These are phyloP conservation scores for Akanthomyces lecanii DNA, from an alignment of 2,329 filamentous ascomycete genomes.

Conservation along the genomic window DNA sequence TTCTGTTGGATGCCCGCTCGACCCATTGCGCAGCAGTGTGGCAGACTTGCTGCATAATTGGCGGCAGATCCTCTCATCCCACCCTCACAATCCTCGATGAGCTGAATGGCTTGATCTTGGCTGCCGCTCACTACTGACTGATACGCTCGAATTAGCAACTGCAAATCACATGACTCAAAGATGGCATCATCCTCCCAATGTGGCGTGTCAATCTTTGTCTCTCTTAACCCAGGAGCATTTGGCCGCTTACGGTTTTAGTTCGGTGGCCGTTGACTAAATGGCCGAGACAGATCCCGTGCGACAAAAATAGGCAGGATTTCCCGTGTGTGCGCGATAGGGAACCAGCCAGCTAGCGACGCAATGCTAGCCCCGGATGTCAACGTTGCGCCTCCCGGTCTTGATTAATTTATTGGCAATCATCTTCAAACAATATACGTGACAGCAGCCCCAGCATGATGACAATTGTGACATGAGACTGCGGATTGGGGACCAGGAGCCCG, in stretches of 20 bases:
- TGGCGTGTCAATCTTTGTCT: neutral
- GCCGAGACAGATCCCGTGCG: neutral
- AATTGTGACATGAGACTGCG: neutral
- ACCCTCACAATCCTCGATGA: neutral
- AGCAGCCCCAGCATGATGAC: neutral
- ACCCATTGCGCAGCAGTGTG: neutral
- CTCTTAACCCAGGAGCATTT: neutral
- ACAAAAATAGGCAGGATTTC: slow-evolving; percentile 1
- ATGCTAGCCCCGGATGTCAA: neutral
- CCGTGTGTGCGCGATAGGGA: neutral
- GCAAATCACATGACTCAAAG: slow-evolving; percentile 1
- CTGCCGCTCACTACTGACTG: neutral
- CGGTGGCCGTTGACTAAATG: neutral
- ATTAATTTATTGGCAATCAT: slow-evolving; percentile 14
- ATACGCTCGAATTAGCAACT: neutral
- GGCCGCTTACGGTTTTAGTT: neutral
- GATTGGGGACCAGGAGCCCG: neutral
- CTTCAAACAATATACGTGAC: slow-evolving; percentile 13
- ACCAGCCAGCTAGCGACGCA: neutral
- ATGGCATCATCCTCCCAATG: neutral
- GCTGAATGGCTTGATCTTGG: slow-evolving; percentile 13
- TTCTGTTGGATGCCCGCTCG: neutral
- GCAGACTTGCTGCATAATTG: neutral
- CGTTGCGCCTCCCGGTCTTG: neutral
- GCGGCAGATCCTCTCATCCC: neutral